These are phyloP conservation scores for Moricandia moricandioides DNA, from an alignment of 345 rosid species.

Conservation along the genomic window DNA sequence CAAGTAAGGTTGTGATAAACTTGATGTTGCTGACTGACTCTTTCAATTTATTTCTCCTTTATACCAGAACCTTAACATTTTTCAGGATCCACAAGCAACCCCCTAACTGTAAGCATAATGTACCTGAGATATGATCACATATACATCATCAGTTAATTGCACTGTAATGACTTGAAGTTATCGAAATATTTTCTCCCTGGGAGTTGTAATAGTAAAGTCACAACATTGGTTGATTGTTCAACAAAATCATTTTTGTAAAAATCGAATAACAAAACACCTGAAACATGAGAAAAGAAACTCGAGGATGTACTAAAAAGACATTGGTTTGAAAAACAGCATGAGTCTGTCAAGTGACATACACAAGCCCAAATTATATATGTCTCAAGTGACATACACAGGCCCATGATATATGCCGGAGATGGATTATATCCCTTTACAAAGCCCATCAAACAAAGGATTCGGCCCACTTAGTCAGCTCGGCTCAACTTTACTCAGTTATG, in stretches of 20 bases:
- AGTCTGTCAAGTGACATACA: background rate
- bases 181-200: background rate
- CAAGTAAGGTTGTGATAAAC: too few relatives aligned
- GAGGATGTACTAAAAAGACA: background rate
- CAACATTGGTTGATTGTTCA: background rate
- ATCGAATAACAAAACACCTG: background rate
- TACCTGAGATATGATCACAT: background rate
- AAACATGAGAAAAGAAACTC: background rate
- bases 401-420: background rate
- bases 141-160: background rate
- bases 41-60: background rate
- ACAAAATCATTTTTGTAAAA: background rate
- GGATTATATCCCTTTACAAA: background rate
- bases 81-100: background rate
- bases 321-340: background rate
- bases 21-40: background rate
- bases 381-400: background rate
- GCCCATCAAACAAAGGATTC: background rate
- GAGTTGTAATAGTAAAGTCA: background rate
- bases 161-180: background rate
- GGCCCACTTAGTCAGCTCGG: too few relatives aligned
- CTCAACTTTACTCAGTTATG: too few relatives aligned
- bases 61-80: background rate
- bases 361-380: background rate
- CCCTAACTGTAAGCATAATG: background rate